These are phyloP conservation scores for Backusella tarrabulga DNA, from an alignment of 192 early-diverging fungal genomes.

Conservation along the genomic window DNA sequence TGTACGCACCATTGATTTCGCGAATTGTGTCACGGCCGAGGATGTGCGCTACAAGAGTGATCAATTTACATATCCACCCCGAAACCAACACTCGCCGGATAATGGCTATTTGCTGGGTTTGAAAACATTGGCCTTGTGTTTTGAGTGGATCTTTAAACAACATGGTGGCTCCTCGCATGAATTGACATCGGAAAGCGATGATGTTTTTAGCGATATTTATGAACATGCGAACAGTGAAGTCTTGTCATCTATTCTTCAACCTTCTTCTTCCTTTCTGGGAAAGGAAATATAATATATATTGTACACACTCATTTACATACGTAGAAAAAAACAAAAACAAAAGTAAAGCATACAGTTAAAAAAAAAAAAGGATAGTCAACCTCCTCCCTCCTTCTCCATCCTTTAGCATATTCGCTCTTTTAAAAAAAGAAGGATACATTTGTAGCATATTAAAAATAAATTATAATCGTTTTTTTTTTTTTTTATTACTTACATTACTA, in stretches of 20 bases:
- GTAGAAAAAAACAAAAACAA: neutral
- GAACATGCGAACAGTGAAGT: conserved; percentile 7
- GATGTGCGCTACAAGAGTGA: conserved; percentile 21
- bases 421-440: no score
- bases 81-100: conserved; percentile 56
- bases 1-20: conserved; percentile 96
- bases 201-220: conserved; percentile 8
- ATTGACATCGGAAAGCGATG: neutral
- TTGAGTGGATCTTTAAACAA: conserved; percentile 63
- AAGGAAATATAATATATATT: neutral
- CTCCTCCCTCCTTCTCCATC: no score
- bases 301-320: neutral
- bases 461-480: no score
- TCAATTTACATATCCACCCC: conserved; percentile 43
- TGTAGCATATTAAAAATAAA: no score
- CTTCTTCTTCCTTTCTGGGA: neutral
- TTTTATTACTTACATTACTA: no score
- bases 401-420: no score
- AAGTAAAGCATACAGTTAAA: no score
- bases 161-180: conserved; percentile 25
- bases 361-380: neutral
- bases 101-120: conserved; percentile 80
- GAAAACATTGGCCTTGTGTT: conserved; percentile 63
- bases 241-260: neutral
- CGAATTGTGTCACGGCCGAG: conserved; percentile 74